phyloP scores from a whole-genome alignment of 2,329 filamentous ascomycete species.

The Dryadomyces quercus-mongolicae region DNA sequence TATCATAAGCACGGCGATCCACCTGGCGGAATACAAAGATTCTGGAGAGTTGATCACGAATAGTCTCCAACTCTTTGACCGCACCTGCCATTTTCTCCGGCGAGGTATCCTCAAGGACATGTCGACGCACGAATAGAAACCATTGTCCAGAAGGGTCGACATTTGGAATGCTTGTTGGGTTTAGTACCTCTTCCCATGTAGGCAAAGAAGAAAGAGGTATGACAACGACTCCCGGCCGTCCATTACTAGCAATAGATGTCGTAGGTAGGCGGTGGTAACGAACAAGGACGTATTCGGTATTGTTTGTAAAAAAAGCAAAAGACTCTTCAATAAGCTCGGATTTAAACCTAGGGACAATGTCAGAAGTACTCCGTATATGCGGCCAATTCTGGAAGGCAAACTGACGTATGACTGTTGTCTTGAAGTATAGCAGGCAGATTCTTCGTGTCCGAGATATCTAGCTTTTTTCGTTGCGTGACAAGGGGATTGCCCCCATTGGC shows the following conservation, averaged over 20 bases:
- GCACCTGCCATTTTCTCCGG: constrained; percentile 44
- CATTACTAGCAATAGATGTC: neutral
- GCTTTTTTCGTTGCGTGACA: constrained; percentile 39
- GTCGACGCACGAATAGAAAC: constrained; percentile 40
- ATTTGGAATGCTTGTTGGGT: constrained; percentile 13
- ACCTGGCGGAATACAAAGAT: constrained; percentile 38
- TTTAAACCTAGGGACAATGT: constrained; percentile 29
- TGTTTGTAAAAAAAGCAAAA: constrained; percentile 40
- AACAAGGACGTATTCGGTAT: constrained; percentile 40
- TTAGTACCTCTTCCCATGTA: constrained; percentile 29
- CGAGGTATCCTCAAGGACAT: constrained; percentile 43
- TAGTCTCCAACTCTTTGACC: constrained; percentile 34
- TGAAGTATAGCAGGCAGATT: constrained; percentile 34
- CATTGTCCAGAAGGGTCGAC: constrained; percentile 38
- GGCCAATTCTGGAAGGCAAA: neutral
- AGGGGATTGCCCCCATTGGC: constrained; percentile 21
- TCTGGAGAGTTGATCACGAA: constrained; percentile 34
- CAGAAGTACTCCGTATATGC: neutral
- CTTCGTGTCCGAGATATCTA: constrained; percentile 42
- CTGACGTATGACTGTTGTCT: constrained; percentile 41
- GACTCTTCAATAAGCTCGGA: constrained; percentile 41
- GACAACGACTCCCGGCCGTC: constrained; percentile 11
- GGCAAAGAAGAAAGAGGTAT: constrained; percentile 28
- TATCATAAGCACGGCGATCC: constrained; percentile 41
- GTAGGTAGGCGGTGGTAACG: constrained; percentile 29